Base-by-base conservation (phyloP, 768 basidiomycete genomes). In the Rhodotorula diobovata region DNA sequence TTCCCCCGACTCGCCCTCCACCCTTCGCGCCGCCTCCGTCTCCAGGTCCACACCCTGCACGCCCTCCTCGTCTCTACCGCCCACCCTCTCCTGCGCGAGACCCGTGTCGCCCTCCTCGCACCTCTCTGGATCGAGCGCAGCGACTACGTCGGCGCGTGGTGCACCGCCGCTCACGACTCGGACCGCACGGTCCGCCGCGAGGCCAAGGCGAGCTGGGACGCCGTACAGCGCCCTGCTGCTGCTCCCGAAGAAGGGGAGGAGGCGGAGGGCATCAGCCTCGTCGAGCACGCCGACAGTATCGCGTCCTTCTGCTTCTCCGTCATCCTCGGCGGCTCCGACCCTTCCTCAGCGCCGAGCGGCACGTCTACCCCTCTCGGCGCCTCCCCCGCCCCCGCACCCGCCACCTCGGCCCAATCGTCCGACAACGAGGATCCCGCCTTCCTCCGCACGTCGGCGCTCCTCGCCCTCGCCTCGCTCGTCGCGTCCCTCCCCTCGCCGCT, bases 1-100 rank as follows among this genome's bases (percentile, higher is more conserved):
- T 81, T 90, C n/a, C 87, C 93, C 0, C 83, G 88, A 1, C 84
- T 96, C 25, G 86, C 92, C 63, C 82, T 90, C 43, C 90, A 94
- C 73, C 86, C 91, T 0, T 88, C 89, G 16, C 86, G 91, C 45
- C 87, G 90, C 53, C 83, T 93, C 58, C 88, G 88, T 18, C 79
- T 84, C 39, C 84, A 86, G 9, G 84, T 87, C 39, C 86, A 85
- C 51, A 83, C 82, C 1, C 78, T 90, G 5, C 91, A 95, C 73
- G 76, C 84, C 1, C 84, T 86, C 14, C 81, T 96, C 94, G 37
- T 12, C 9, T 84, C 89, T 14, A 81, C 84, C 53, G 80, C 59
- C 72, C 32, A 74, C 76, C 34, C 71, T 67, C 60, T 79, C 76
- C 57, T 76, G 34, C 21, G 84, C 45, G 84, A 85, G 55, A 80